These are phyloP conservation scores for Cladosporium sp. DNA, from an alignment of 2,329 filamentous ascomycete genomes.

Conservation along the genomic window DNA sequence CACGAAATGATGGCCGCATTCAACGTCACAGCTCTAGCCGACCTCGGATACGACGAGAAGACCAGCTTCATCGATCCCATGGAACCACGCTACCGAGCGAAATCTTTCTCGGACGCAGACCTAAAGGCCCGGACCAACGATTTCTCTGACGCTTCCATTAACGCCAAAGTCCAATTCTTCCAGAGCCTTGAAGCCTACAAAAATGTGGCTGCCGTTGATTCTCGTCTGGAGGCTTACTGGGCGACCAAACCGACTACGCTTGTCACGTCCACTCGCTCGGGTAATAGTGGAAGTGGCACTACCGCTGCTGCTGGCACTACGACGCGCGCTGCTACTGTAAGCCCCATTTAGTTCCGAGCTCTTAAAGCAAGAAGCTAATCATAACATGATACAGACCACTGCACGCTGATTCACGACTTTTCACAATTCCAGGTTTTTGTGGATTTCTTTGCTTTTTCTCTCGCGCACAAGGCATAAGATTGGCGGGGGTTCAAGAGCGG, in stretches of 20 bases:
- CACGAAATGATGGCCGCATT: slow-evolving; percentile 42
- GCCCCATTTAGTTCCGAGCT: too few relatives aligned
- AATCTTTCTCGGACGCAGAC: slow-evolving; percentile 19
- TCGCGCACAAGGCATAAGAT: too few relatives aligned
- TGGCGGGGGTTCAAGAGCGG: too few relatives aligned
- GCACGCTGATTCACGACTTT: too few relatives aligned
- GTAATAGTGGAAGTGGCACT: too few relatives aligned
- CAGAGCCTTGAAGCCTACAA: slow-evolving; percentile 30
- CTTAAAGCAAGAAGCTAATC: too few relatives aligned
- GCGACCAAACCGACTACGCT: neutral
- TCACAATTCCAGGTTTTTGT: too few relatives aligned
- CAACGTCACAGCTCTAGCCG: slow-evolving; percentile 36
- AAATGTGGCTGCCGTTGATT: slow-evolving; percentile 22
- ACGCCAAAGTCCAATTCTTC: slow-evolving; percentile 30
- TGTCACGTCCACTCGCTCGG: too few relatives aligned
- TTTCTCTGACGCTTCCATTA: slow-evolving; percentile 21
- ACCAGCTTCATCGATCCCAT: slow-evolving; percentile 25
- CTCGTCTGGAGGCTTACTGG: slow-evolving; percentile 28
- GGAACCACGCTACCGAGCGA: slow-evolving; percentile 19
- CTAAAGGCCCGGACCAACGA: slow-evolving; percentile 16
- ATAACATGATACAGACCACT: too few relatives aligned
- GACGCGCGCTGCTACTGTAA: too few relatives aligned
- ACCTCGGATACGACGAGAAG: slow-evolving; percentile 28
- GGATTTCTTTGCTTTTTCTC: too few relatives aligned
- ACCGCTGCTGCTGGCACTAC: too few relatives aligned